Conservation (phyloP, 129 eudicot species). For the Chrysanthemum lavandulifolium region DNA sequence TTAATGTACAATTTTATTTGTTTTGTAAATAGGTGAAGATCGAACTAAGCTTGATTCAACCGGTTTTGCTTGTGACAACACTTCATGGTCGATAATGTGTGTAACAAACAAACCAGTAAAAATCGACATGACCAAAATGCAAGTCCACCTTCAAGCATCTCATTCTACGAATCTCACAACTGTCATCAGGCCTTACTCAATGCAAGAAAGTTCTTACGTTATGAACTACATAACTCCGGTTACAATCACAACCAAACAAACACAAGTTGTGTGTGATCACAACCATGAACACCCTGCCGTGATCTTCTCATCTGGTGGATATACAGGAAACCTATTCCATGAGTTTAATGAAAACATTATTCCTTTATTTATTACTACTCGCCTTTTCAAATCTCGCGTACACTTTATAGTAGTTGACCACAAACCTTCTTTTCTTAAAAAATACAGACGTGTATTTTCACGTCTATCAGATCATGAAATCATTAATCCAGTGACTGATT, state of each 20-base stretch:
- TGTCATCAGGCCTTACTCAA: constrained; percentile 39
- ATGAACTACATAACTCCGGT: constrained; percentile 46
- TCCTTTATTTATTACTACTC: constrained; percentile 53
- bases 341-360: constrained; percentile 62
- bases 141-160: constrained; percentile 15
- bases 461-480: constrained; percentile 36
- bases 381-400: constrained; percentile 44
- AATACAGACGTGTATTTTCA: constrained; percentile 38
- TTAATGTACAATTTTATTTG: background rate
- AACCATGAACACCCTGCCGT: constrained; percentile 57
- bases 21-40: constrained; percentile 33
- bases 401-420: constrained; percentile 47
- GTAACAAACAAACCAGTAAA: constrained; percentile 31
- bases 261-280: constrained; percentile 34
- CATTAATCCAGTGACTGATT: constrained; percentile 37
- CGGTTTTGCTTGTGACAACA: constrained; percentile 40
- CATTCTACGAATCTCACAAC: constrained; percentile 3
- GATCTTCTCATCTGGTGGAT: constrained; percentile 57
- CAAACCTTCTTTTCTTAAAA: constrained; percentile 37
- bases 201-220: constrained; percentile 40
- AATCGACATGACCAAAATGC: constrained; percentile 24
- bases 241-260: constrained; percentile 18
- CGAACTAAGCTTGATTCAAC: constrained; percentile 36
- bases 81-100: constrained; percentile 32
- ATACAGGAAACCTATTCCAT: constrained; percentile 65